Evolutionary conservation across 768 basidiomycete species (phyloP), one percentile per base, ranked within the genome.

Genomic region (Boletus rufocinnamomeus): DNA sequence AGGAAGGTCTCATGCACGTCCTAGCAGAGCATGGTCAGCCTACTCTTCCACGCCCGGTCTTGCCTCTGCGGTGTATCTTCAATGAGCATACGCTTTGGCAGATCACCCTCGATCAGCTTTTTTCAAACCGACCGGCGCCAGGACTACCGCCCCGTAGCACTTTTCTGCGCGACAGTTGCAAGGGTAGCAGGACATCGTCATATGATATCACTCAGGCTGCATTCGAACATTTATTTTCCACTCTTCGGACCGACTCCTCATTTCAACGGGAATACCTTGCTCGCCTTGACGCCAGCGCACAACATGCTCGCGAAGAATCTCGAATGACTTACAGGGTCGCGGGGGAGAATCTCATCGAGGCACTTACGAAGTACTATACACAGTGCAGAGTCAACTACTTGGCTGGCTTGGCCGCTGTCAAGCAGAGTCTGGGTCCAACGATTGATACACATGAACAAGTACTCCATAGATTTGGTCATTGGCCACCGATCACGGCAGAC

Each of bases 401-500:
- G 21, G 10, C 27, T 7, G n/a, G 13, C 10, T 14, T 68, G 19
- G 16, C 25, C 0, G 6, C n/a, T 16, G 21, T 69, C 14, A 30
- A 19, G 30, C 2, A 56, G 5, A 23, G 7, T n/a, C 57, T 63
- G 61, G 62, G 7, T 65, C 65, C 68, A 16, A n/a, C 47, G 13
- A 14, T 0, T 4, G 27, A 30, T 6, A 14, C 25, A 2, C 16
- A 9, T 14, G 69, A 70, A 51, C 28, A 38, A 1, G 49, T 44
- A 1, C 11, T 67, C 30, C 16, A 13, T 4, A 25, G 25, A 17
- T 50, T 59, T 19, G 63, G 61, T 13, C 62, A 72, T 46, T 78
- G 77, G 76, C 77, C 78, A 3, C 32, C 32, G 32, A 34, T 34
- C 3, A 34, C 32, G 11, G 32, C 32, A 34, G 32, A 34, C 3